Evolutionary conservation across 2,329 filamentous ascomycete genomes (phyloP), one percentile per base, ranked within the genome.

Genomic region (Leptosphaerulina australis): DNA sequence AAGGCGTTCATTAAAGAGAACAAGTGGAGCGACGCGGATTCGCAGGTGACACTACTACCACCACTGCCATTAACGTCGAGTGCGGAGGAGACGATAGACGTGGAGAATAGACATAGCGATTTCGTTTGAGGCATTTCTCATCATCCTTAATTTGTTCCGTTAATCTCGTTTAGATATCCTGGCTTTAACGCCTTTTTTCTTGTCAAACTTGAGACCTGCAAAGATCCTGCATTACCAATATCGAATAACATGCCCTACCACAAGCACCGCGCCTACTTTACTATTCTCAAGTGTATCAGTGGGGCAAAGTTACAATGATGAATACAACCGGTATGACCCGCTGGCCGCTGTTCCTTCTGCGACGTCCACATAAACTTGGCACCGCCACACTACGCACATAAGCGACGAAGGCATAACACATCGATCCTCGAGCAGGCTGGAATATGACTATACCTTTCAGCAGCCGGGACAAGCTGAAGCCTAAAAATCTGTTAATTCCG

Each of bases 21-120:
- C n/a, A 31, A 43, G 3, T 52, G 49, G 49, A 51, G 48, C 31
- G 34, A 37, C 10, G 26, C 36, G 6, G 41, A 36, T 11, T 33
- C 24, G 3, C 24, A 46, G 21, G 5, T 46, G 9, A 52, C 49
- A 7, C 31, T 52, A 6, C 14, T 52, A 14, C 43, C 43, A 0
- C 43, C 30, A 5, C 11, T 38, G 5, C 48, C 48, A 9, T 15
- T 30, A 5, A 45, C 48, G 15, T 41, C 48, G 9, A 30, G 24
- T 31, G 5, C 12, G 3, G 35, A 40, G 17, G 40, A 34, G 35
- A 45, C 36, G 48, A 14, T 35, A 41, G 48, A 20, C 14, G 20
- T 40, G 14, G 48, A 50, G 40, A n/a, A n/a, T n/a, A n/a, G n/a
- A n/a, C n/a, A n/a, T 15, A 45, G 48, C 29, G 48, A 4, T 29